A percentile compares a stretch with the other conserved stretches of the same genome.
Evolutionary conservation across 2,329 filamentous ascomycete genomes (phyloP).

Genomic region (Fusarium nelsonii): DNA sequence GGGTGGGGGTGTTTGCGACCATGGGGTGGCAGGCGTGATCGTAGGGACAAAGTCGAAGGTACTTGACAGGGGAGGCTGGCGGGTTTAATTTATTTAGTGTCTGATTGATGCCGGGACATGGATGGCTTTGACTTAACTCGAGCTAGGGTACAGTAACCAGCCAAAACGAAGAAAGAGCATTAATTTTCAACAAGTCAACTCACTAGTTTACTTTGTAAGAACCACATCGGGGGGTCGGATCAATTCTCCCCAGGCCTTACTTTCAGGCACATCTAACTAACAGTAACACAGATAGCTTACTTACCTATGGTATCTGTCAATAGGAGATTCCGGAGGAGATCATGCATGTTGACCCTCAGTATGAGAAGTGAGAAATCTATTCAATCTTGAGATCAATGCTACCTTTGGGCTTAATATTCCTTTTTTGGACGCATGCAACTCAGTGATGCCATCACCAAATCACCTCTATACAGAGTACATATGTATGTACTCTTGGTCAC

Average conservation of each 20-base stretch:
- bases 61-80: conserved; percentile 18
- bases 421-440: neutral
- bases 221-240: neutral
- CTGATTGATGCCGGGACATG: conserved; percentile 33
- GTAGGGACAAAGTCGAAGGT: conserved; percentile 18
- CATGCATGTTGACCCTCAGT: neutral
- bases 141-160: conserved; percentile 33
- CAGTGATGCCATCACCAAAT: conserved; percentile 19
- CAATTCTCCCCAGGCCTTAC: neutral
- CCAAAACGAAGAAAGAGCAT: neutral
- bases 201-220: neutral
- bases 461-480: neutral
- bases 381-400: neutral
- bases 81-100: conserved; percentile 42
- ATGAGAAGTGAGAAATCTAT: neutral
- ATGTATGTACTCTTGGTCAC: conserved; percentile 15
- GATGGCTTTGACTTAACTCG: neutral
- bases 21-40: neutral
- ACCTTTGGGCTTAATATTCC: neutral
- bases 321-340: neutral
- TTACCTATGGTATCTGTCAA: too few relatives aligned
- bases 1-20: neutral
- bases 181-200: neutral
- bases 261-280: neutral
- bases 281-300: neutral